These are phyloP conservation scores for Ceratobasidium sp. DNA, from an alignment of 1,284 basidiomycete species.

Conservation along the genomic window DNA sequence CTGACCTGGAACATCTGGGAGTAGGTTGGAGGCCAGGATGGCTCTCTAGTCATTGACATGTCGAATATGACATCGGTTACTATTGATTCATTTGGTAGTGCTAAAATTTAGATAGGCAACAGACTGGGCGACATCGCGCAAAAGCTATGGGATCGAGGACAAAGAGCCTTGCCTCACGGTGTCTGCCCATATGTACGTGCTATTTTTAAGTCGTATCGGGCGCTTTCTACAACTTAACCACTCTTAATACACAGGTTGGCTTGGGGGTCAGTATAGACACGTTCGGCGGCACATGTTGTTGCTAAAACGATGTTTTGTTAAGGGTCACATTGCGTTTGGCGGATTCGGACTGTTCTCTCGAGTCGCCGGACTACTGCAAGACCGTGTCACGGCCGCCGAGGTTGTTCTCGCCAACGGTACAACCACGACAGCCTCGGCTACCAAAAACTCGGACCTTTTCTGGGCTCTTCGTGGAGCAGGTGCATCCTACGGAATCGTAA, in stretches of 20 bases:
- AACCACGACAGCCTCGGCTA: conserved; percentile 41
- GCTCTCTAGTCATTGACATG: conserved; percentile 48
- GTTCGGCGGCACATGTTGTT: not conserved
- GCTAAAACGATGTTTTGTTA: not conserved
- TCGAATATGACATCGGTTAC: conserved; percentile 46
- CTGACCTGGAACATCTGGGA: not conserved
- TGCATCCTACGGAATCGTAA: conserved; percentile 50
- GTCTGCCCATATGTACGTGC: conserved; percentile 45
- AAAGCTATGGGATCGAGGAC: conserved; percentile 47
- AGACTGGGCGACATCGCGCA: conserved; percentile 47
- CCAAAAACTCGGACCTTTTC: conserved; percentile 45
- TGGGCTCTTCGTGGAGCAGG: conserved; percentile 49
- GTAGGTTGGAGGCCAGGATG: conserved; percentile 48
- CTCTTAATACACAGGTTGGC: not conserved
- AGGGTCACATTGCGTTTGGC: conserved; percentile 51
- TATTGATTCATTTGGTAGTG: conserved; percentile 31
- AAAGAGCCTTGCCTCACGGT: conserved; percentile 46
- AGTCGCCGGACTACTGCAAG: conserved; percentile 48
- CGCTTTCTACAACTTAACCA: not conserved
- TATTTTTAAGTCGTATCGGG: conserved; percentile 37
- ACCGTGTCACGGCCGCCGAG: conserved; percentile 49
- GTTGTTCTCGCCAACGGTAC: conserved; percentile 50
- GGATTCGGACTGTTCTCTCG: conserved; percentile 50
- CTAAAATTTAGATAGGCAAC: conserved; percentile 47
- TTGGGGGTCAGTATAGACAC: not conserved